Percentiles rank a stretch among this genome's conserved stretches.
phyloP scores from a whole-genome alignment of 805 yeast species.

The Blastobotrys robertii region DNA sequence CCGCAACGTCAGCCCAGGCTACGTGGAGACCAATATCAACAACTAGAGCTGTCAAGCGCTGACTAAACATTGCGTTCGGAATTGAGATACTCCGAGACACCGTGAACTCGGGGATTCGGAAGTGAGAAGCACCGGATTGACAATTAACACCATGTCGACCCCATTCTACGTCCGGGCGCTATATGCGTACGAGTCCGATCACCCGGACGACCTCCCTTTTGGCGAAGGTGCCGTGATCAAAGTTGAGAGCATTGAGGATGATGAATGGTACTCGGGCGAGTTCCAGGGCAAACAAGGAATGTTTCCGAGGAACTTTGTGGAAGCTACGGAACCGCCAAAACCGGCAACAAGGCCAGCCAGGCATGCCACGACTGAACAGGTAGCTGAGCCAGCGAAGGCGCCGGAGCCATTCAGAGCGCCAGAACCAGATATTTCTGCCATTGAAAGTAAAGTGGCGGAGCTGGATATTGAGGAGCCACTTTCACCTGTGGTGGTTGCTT shows the following conservation, averaged over 20 bases:
- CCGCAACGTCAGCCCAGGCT: too few relatives aligned
- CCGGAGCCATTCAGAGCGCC: neutral
- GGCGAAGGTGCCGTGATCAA: constrained; percentile 56
- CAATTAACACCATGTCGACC: constrained; percentile 6
- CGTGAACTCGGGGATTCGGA: too few relatives aligned
- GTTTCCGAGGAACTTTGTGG: constrained; percentile 82
- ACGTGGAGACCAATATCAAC: too few relatives aligned
- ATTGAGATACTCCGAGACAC: too few relatives aligned
- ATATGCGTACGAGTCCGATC: constrained; percentile 58
- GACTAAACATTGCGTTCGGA: too few relatives aligned
- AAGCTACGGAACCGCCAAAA: constrained; percentile 16
- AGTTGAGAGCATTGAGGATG: constrained; percentile 77
- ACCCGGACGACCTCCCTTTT: constrained; percentile 77
- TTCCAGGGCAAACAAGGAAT: constrained; percentile 51
- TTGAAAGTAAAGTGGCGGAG: neutral
- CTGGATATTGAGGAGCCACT: neutral
- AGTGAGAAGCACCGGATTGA: neutral
- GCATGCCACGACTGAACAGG: constrained; percentile 17
- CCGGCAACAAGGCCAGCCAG: constrained; percentile 3
- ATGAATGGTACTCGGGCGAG: constrained; percentile 80
- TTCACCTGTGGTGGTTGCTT: neutral
- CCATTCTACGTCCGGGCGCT: constrained; percentile 67
- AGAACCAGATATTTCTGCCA: neutral
- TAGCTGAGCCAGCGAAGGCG: constrained; percentile 8
- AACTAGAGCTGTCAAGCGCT: too few relatives aligned